Evolutionary conservation across 257 asterid species (phyloP).

Genomic region (Rauvolfia tetraphylla): DNA sequence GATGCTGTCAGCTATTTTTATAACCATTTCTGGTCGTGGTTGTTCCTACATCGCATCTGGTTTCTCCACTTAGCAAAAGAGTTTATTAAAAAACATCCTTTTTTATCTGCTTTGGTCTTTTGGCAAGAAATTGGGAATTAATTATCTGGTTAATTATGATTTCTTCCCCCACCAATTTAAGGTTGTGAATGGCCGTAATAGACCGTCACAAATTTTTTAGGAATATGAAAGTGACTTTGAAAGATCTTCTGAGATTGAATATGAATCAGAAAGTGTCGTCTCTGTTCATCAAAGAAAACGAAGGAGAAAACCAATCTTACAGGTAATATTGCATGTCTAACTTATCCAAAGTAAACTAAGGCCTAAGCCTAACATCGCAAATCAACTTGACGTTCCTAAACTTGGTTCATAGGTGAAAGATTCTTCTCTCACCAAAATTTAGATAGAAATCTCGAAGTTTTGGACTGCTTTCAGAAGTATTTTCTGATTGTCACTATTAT

Average conservation of each 20-base stretch:
- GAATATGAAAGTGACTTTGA: background rate
- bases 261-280: background rate
- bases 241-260: slow-evolving; percentile 6
- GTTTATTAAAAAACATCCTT: background rate
- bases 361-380: background rate
- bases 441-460: no score
- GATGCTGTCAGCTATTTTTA: background rate
- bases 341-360: background rate
- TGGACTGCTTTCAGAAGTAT: background rate
- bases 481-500: background rate
- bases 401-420: background rate
- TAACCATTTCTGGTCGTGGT: background rate
- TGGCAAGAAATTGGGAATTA: background rate
- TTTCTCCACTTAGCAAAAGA: slow-evolving; percentile 1
- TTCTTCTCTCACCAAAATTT: background rate
- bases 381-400: background rate
- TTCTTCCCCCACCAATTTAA: slow-evolving; percentile 13
- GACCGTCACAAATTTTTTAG: background rate
- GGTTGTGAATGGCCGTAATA: slow-evolving; percentile 3
- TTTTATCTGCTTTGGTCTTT: background rate
- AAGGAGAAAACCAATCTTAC: no score
- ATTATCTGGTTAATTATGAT: slow-evolving; percentile 4
- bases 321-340: no score
- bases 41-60: slow-evolving; percentile 6
- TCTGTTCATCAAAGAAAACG: background rate